A percentile compares a stretch with the other conserved stretches of the same genome.
These are phyloP conservation scores for Aphanoascus verrucosus DNA, from an alignment of 2,329 filamentous ascomycete species.

Conservation along the genomic window DNA sequence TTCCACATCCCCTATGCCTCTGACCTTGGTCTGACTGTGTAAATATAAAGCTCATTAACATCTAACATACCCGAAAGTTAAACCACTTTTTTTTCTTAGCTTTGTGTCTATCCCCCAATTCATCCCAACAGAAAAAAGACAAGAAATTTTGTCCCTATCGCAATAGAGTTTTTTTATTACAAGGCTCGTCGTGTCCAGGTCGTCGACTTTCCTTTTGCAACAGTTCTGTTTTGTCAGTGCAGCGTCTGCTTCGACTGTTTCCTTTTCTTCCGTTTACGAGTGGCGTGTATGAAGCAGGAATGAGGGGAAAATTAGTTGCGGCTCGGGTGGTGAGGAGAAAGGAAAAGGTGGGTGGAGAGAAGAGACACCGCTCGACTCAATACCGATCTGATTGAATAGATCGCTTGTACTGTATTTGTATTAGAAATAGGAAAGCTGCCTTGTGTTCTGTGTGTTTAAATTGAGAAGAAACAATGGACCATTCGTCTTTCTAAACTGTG, in stretches of 20 bases:
- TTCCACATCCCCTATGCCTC: constrained; percentile 83
- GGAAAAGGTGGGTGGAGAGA: neutral
- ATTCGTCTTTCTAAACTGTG: no score
- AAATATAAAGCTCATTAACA: constrained; percentile 34
- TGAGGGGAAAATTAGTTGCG: neutral
- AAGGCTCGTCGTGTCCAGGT: neutral
- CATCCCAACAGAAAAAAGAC: neutral
- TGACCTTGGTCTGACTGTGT: constrained; percentile 90
- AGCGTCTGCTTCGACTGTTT: neutral
- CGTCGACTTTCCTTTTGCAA: neutral
- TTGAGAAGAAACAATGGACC: neutral
- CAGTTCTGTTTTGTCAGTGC: neutral
- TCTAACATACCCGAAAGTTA: constrained; percentile 7
- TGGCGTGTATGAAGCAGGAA: neutral
- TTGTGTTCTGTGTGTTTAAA: neutral
- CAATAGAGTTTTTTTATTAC: neutral
- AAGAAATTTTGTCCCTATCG: neutral
- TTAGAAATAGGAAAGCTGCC: neutral
- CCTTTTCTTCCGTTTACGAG: neutral
- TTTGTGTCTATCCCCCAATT: neutral
- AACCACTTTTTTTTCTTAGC: neutral
- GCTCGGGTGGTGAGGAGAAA: neutral
- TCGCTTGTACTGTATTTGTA: constrained; percentile 7
- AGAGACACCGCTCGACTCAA: constrained; percentile 7
- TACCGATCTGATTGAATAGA: neutral